Conservation (phyloP, 306 rosid genomes). For the Cucurbita ficifolia region DNA sequence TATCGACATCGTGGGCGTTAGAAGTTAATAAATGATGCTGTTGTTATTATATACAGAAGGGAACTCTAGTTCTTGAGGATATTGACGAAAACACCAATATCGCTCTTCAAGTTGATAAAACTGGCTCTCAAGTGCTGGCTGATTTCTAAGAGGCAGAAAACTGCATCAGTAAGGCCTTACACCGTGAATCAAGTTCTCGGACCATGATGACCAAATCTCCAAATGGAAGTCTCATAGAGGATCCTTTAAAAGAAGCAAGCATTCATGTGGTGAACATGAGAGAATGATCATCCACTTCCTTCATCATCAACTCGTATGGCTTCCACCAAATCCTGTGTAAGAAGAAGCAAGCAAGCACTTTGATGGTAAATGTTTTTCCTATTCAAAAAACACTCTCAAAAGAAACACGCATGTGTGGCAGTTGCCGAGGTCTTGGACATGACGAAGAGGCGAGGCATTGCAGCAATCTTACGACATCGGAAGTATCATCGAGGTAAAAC, state of each 20-base stretch:
- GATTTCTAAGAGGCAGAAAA: background rate
- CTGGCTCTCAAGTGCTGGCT: background rate
- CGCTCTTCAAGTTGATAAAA: background rate
- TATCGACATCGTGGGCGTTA: background rate
- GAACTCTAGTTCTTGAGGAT: background rate
- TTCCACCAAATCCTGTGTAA: background rate
- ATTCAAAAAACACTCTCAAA: conserved; percentile 9
- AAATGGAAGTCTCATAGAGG: background rate
- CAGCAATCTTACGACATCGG: conserved; percentile 11
- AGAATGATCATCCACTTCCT: background rate
- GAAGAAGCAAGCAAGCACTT: background rate
- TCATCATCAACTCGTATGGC: background rate
- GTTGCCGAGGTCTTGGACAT: conserved; percentile 9
- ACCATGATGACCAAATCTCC: background rate
- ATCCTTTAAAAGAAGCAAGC: background rate
- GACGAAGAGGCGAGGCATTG: conserved; percentile 11
- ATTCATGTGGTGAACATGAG: background rate
- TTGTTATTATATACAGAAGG: conserved; percentile 2
- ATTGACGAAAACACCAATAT: conserved; percentile 5
- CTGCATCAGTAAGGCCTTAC: conserved; percentile 1
- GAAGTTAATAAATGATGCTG: background rate
- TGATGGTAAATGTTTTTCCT: background rate
- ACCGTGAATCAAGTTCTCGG: background rate
- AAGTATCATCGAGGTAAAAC: conserved; percentile 12
- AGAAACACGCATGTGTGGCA: conserved; percentile 7